Base-by-base conservation (phyloP, 805 yeast genomes). In the Lipomyces kockii region DNA sequence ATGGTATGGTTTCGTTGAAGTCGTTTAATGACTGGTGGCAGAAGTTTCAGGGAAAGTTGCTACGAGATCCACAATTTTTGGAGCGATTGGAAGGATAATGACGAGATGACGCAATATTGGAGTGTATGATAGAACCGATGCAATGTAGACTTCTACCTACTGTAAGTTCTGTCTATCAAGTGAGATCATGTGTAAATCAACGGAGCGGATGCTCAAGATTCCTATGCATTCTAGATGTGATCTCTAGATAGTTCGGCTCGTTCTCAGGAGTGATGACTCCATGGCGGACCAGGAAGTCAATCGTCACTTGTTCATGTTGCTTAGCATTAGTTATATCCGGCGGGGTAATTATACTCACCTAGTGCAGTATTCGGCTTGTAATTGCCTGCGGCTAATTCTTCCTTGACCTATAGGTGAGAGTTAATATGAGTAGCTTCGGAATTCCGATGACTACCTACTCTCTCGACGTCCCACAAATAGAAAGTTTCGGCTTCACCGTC, bases 1-100 rank as follows among this genome's bases (percentile, higher is more conserved):
- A 85, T 27, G 97, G 97, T 2, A 91, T 87, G 72, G 97, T 94
- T 2, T 89, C 93, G 2, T 90, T 94, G 75, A 90, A 89, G 74
- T 89, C 87, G 55, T 94, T 94, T 74, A 96, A 94, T 76, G 89
- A 85, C 53, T 94, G 99, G 99, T 91, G 99, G 99, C 88, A 84
- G 71, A 93, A 92, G 78, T 94, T 95, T 79, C 90, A 86, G 77
- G 79, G 85, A 6, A 88, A 89, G 75, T 74, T 95, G 67, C 83
- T 86, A 11, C 90, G 89, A 68, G 96, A 94, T 76, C 98, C 97
- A 1, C 86, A 85, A 63, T 93, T 92, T 76, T 78, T 94, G 60
- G 91, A 91, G 68, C 82, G 81, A 34, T 54, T 67, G 37, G 68
- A 79, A 20, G 77, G 76, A 61, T 77, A 69, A 39, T 6, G n/a